These are phyloP conservation scores for Heliocybe sulcata DNA, from an alignment of 1,284 basidiomycete species.

Conservation along the genomic window DNA sequence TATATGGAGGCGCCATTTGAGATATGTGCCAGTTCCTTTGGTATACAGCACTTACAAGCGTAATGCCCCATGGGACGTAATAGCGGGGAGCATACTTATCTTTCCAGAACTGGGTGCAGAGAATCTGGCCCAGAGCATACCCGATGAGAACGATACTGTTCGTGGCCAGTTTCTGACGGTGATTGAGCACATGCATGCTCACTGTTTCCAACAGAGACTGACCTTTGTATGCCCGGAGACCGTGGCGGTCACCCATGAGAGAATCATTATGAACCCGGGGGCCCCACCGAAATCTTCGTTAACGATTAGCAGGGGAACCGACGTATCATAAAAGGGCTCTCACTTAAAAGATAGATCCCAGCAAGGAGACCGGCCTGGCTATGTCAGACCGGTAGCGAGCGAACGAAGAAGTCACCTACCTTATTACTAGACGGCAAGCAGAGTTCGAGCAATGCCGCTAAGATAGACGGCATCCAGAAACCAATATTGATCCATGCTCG, in stretches of 20 bases:
- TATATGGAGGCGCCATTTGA: background rate
- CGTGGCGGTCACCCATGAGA: slow-evolving; percentile 22
- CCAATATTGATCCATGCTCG: slow-evolving; percentile 15
- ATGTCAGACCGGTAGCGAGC: background rate
- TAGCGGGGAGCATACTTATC: slow-evolving; percentile 16
- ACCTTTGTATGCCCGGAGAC: slow-evolving; percentile 26
- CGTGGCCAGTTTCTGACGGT: slow-evolving; percentile 15
- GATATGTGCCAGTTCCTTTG: background rate
- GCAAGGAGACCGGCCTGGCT: slow-evolving; percentile 8
- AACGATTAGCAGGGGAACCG: too few species aligned
- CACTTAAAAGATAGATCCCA: background rate
- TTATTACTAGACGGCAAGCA: slow-evolving; percentile 13
- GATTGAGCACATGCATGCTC: too few species aligned
- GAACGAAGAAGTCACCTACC: background rate
- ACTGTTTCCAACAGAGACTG: too few species aligned
- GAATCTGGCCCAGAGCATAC: slow-evolving; percentile 20
- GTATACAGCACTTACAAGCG: slow-evolving; percentile 10
- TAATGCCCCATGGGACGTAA: slow-evolving; percentile 18
- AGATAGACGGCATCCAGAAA: slow-evolving; percentile 19
- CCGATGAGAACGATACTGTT: slow-evolving; percentile 23
- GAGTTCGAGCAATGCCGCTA: slow-evolving; percentile 20
- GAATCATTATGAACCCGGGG: slow-evolving; percentile 20
- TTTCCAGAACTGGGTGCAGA: slow-evolving; percentile 21
- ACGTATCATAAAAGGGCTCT: too few species aligned
- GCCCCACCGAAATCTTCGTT: slow-evolving; percentile 14